Conservation (phyloP, 371 early-diverging fungal genomes). For the Syncephalastrum monosporum region DNA sequence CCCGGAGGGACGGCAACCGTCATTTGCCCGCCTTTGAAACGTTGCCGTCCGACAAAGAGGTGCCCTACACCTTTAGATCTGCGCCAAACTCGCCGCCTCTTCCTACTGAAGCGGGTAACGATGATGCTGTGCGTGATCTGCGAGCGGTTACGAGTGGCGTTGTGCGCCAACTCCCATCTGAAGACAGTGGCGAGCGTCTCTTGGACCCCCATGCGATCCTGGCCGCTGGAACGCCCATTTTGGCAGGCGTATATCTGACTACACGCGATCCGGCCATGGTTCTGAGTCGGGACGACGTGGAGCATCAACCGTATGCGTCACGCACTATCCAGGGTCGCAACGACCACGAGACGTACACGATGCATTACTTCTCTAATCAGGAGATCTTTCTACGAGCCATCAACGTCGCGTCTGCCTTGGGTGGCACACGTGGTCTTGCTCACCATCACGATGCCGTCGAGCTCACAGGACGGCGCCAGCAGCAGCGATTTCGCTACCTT, state of each 20-base stretch:
- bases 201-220: background rate
- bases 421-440: background rate
- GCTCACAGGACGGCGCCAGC: slow-evolving; percentile 1
- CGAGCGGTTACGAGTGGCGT: background rate
- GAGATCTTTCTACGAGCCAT: slow-evolving; percentile 13
- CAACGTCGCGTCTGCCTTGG: slow-evolving; percentile 2
- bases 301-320: slow-evolving; percentile 5
- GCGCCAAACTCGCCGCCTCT: background rate
- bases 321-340: slow-evolving; percentile 5
- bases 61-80: background rate
- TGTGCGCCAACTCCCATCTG: background rate
- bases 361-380: slow-evolving; percentile 14
- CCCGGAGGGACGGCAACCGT: background rate
- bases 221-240: background rate
- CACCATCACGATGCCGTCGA: slow-evolving; percentile 13
- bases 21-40: too few species aligned
- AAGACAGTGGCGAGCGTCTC: background rate
- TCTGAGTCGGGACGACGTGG: background rate
- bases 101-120: background rate
- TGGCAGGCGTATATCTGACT: background rate
- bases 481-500: slow-evolving; percentile 8
- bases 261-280: background rate
- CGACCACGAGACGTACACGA: slow-evolving; percentile 4
- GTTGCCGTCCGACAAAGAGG: background rate
- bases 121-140: background rate